Evolutionary conservation across 2,329 filamentous ascomycete genomes (phyloP).

Genomic region (Pseudofabraea citricarpa): DNA sequence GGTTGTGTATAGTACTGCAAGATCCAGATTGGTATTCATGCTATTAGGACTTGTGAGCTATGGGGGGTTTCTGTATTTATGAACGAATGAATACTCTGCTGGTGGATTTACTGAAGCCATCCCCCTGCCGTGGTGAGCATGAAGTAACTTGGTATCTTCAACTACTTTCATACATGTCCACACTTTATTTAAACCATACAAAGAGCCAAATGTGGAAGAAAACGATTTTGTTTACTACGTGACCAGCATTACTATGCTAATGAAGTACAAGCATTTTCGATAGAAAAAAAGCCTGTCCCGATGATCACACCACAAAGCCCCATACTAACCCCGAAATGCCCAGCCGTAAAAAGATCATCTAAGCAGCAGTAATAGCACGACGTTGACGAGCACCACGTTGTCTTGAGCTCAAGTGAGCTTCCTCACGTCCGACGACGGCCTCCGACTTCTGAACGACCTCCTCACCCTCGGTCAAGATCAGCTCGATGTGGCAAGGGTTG

Average conservation of each 20-base stretch:
- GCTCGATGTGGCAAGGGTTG: conserved; percentile 99
- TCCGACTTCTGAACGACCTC: conserved; percentile 92
- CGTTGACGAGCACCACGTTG: conserved; percentile 74
- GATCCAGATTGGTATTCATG: too few relatives aligned
- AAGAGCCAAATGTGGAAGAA: neutral
- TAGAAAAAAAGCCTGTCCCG: conserved; percentile 15
- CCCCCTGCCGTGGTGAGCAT: too few relatives aligned
- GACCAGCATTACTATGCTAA: conserved; percentile 24
- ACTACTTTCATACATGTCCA: too few relatives aligned
- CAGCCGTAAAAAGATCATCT: conserved; percentile 32
- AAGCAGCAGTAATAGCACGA: conserved; percentile 62
- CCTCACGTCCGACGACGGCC: conserved; percentile 58
- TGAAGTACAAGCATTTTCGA: conserved; percentile 25
- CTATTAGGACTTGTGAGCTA: too few relatives aligned
- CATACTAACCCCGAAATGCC: conserved; percentile 21
- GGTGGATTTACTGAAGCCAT: too few relatives aligned
- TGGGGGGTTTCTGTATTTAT: too few relatives aligned
- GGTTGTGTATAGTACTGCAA: too few relatives aligned
- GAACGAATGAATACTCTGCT: too few relatives aligned
- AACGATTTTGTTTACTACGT: conserved; percentile 13
- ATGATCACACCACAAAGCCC: conserved; percentile 18
- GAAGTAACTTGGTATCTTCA: too few relatives aligned
- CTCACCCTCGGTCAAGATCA: conserved; percentile 97
- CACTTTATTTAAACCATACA: neutral
- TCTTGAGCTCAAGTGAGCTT: conserved; percentile 74